Evolutionary conservation across 2,329 filamentous ascomycete genomes (phyloP).

Genomic region (Claviceps citrina): DNA sequence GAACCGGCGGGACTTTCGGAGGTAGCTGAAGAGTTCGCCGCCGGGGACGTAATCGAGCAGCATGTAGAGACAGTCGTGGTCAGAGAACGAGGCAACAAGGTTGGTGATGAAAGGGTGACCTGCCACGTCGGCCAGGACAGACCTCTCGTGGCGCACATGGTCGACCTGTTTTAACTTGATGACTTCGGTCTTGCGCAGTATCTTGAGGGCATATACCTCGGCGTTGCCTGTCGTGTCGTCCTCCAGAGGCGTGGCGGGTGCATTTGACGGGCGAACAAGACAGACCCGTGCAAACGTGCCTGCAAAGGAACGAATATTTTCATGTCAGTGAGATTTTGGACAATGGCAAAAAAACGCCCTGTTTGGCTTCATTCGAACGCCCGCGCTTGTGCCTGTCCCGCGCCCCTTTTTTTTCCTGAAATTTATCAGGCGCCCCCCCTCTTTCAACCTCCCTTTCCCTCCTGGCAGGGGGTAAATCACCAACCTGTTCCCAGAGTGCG

Average conservation of each 20-base stretch:
- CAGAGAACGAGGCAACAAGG: constrained; percentile 64
- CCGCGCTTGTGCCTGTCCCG: neutral
- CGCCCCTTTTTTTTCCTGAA: neutral
- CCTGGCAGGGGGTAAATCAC: neutral
- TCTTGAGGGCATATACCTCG: constrained; percentile 65
- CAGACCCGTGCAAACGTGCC: constrained; percentile 74
- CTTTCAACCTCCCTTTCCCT: neutral
- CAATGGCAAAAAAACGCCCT: neutral
- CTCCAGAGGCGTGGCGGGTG: constrained; percentile 20
- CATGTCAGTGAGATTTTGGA: neutral
- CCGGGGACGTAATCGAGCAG: constrained; percentile 72
- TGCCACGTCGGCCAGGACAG: constrained; percentile 60
- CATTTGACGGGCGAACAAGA: constrained; percentile 51
- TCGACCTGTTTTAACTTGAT: constrained; percentile 76
- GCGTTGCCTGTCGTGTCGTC: constrained; percentile 17
- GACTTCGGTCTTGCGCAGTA: constrained; percentile 56
- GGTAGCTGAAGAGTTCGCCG: constrained; percentile 72
- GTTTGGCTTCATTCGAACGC: neutral
- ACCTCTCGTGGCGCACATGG: constrained; percentile 71
- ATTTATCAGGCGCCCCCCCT: neutral
- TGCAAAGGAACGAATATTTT: constrained; percentile 13
- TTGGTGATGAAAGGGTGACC: constrained; percentile 75
- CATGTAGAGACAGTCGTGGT: constrained; percentile 66
- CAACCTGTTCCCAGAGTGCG: constrained; percentile 62
- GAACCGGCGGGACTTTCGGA: constrained; percentile 63